Evolutionary conservation across 768 basidiomycete genomes (phyloP).

Genomic region (Lepiota brunneoincarnata): DNA sequence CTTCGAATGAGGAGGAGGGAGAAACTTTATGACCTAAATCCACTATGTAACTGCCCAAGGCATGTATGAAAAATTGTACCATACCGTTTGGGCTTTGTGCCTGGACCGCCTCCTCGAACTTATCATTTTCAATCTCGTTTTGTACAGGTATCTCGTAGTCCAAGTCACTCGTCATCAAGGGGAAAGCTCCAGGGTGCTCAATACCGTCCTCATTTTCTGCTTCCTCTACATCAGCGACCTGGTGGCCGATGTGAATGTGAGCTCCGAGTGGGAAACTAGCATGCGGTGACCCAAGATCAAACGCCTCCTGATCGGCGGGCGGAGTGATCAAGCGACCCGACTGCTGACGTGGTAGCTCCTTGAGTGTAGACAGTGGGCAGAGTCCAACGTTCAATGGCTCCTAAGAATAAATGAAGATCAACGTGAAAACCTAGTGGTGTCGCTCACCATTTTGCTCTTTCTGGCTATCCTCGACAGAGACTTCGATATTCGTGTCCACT

Average conservation of each 20-base stretch:
- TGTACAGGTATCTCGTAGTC: neutral
- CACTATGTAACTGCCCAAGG: too few relatives aligned
- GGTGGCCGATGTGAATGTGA: slow-evolving; percentile 5
- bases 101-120: neutral
- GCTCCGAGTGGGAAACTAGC: too few relatives aligned
- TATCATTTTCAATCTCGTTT: neutral
- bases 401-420: too few relatives aligned
- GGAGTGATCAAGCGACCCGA: too few relatives aligned
- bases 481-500: neutral
- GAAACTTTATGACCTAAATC: too few relatives aligned
- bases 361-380: too few relatives aligned
- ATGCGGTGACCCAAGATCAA: too few relatives aligned
- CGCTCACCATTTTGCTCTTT: neutral
- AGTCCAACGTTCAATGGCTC: too few relatives aligned
- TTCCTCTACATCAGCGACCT: slow-evolving; percentile 15
- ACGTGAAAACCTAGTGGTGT: too few relatives aligned
- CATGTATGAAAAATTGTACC: neutral
- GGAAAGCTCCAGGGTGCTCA: slow-evolving; percentile 1
- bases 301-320: too few relatives aligned
- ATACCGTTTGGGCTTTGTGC: neutral
- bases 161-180: slow-evolving; percentile 9
- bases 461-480: neutral
- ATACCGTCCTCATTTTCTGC: neutral
- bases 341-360: too few relatives aligned
- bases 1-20: neutral